phyloP scores from a whole-genome alignment of 2,329 filamentous ascomycete genomes.

The Lachnellula cervina region DNA sequence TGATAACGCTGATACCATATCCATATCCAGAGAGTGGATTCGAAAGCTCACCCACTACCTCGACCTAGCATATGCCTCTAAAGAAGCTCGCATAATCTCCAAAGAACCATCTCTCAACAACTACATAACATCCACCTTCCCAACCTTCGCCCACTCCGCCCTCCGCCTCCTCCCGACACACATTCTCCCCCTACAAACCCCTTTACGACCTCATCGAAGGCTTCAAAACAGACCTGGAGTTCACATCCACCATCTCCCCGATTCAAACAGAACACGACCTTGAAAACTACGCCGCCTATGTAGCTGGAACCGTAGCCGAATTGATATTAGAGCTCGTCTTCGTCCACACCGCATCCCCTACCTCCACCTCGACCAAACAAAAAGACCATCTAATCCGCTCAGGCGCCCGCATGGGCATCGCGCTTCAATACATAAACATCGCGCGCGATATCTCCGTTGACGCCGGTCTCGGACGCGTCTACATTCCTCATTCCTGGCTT shows the following conservation, averaged over 20 bases:
- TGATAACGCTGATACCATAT: constrained; percentile 52
- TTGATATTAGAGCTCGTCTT: constrained; percentile 64
- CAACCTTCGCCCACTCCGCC: constrained; percentile 36
- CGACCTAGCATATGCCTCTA: constrained; percentile 43
- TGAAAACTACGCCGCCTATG: constrained; percentile 58
- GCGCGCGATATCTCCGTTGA: constrained; percentile 68
- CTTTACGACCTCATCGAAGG: constrained; percentile 61
- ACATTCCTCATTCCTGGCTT: constrained; percentile 63
- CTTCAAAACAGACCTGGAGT: constrained; percentile 63
- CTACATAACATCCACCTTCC: constrained; percentile 26
- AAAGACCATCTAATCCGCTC: constrained; percentile 45
- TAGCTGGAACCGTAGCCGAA: constrained; percentile 68
- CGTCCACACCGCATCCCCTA: constrained; percentile 39
- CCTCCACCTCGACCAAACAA: constrained; percentile 21
- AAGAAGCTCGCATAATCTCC: constrained; percentile 24
- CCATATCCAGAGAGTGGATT: constrained; percentile 55
- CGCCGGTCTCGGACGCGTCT: constrained; percentile 60
- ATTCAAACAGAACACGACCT: constrained; percentile 56
- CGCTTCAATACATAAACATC: constrained; percentile 74
- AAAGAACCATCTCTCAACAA: constrained; percentile 14
- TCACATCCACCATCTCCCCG: constrained; percentile 39
- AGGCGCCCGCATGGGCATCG: constrained; percentile 63
- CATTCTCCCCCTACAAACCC: constrained; percentile 52
- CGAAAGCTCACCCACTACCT: constrained; percentile 53
- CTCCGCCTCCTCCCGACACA: constrained; percentile 54